Evolutionary conservation across 2,329 filamentous ascomycete species (phyloP).

Genomic region (Paracoccidioides brasiliensis): DNA sequence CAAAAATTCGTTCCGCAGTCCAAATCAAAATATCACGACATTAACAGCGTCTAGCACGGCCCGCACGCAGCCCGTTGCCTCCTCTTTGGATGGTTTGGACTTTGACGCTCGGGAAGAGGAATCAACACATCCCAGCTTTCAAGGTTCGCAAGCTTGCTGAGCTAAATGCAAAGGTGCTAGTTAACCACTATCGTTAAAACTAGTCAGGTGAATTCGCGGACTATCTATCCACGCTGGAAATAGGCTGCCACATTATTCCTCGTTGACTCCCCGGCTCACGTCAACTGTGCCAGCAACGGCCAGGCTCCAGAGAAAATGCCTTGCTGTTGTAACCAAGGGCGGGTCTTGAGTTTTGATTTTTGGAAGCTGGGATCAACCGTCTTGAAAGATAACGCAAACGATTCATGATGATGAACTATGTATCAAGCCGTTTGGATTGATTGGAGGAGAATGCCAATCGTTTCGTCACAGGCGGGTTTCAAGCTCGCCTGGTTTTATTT

Average conservation of each 20-base stretch:
- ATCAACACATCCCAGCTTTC: background rate
- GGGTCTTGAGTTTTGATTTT: background rate
- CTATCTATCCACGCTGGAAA: background rate
- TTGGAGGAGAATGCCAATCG: background rate
- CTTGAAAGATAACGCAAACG: background rate
- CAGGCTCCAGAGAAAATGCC: background rate
- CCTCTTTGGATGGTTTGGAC: too few relatives aligned
- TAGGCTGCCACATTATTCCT: background rate
- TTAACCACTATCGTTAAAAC: too few relatives aligned
- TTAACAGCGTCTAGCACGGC: background rate
- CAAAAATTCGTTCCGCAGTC: constrained; percentile 2
- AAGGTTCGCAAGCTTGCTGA: too few relatives aligned
- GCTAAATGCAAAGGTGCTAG: too few relatives aligned
- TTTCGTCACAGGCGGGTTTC: background rate
- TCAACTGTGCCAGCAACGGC: background rate
- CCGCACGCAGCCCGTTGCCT: background rate
- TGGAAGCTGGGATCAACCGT: background rate
- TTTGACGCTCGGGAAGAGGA: background rate
- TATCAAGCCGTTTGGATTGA: background rate
- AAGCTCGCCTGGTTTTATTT: background rate
- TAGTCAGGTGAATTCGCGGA: too few relatives aligned
- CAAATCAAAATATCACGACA: constrained; percentile 1
- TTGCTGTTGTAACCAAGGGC: background rate
- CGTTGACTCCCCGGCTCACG: background rate
- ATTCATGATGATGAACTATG: background rate